These are phyloP conservation scores for Homolaphlyctis polyrhiza DNA, from an alignment of 371 early-diverging fungal species.

Conservation along the genomic window DNA sequence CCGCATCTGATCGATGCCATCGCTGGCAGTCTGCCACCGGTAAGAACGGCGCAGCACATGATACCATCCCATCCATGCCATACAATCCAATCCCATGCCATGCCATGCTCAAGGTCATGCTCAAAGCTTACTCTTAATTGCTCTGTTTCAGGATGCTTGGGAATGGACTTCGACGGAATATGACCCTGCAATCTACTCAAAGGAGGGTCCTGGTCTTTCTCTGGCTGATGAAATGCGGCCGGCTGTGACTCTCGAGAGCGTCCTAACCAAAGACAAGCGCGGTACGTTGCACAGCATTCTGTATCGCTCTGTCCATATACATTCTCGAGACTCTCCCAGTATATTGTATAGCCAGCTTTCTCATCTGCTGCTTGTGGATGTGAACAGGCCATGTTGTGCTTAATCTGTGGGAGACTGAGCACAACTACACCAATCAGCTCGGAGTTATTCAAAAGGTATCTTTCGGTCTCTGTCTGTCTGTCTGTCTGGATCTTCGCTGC, in stretches of 20 bases:
- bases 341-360: too few species aligned
- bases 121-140: too few species aligned
- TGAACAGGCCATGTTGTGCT: slow-evolving; percentile 27
- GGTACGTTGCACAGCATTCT: background rate
- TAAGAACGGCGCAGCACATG: slow-evolving; percentile 4
- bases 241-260: slow-evolving; percentile 11
- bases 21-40: slow-evolving; percentile 24
- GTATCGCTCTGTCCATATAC: too few species aligned
- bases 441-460: slow-evolving; percentile 26
- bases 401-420: slow-evolving; percentile 36
- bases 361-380: background rate
- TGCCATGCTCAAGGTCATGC: too few species aligned
- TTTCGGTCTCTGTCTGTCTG: background rate
- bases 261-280: slow-evolving; percentile 14
- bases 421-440: slow-evolving; percentile 31
- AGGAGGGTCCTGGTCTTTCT: background rate
- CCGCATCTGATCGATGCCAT: slow-evolving; percentile 42
- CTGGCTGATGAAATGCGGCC: slow-evolving; percentile 13
- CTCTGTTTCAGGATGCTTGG: slow-evolving; percentile 34
- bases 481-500: background rate
- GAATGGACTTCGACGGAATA: slow-evolving; percentile 24
- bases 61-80: too few species aligned
- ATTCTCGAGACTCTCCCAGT: too few species aligned
- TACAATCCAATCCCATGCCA: too few species aligned
- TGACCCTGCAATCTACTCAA: slow-evolving; percentile 6